phyloP scores from a whole-genome alignment of 352 stramenopile species.

The Globisporangium yorkense region DNA sequence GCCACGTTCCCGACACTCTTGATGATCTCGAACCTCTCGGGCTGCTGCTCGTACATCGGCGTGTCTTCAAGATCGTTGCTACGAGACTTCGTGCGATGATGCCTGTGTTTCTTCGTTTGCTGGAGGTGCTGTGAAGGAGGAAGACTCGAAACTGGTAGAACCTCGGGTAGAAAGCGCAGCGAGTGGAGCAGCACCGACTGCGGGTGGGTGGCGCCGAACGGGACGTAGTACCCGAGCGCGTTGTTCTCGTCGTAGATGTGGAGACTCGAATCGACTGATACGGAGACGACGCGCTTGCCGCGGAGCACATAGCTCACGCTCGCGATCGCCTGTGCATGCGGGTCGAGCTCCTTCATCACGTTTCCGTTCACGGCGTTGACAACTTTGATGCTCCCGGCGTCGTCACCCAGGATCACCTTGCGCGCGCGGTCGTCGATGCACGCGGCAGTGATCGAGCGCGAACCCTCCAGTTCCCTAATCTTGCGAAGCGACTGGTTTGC shows the following conservation, averaged over 20 bases:
- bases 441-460: slow-evolving; percentile 50
- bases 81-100: background rate
- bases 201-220: slow-evolving; percentile 39
- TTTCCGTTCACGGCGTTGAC: slow-evolving; percentile 77
- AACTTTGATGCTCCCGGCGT: slow-evolving; percentile 54
- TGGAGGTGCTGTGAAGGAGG: background rate
- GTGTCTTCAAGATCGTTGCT: background rate
- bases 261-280: slow-evolving; percentile 46
- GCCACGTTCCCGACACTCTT: slow-evolving; percentile 45
- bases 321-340: slow-evolving; percentile 37
- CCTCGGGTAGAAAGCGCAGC: slow-evolving; percentile 39
- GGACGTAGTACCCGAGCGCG: slow-evolving; percentile 60
- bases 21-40: slow-evolving; percentile 36
- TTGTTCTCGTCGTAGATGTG: slow-evolving; percentile 76
- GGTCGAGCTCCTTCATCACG: slow-evolving; percentile 77
- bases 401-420: slow-evolving; percentile 76
- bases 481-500: background rate
- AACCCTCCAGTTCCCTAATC: background rate
- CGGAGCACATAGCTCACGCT: slow-evolving; percentile 51
- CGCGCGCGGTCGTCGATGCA: slow-evolving; percentile 79
- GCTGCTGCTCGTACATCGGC: background rate
- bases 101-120: background rate
- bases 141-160: background rate
- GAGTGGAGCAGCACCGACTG: slow-evolving; percentile 60
- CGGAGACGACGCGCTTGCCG: slow-evolving; percentile 59